Evolutionary conservation across 2,329 filamentous ascomycete genomes (phyloP).

Genomic region (Zymoseptoria crescenta): DNA sequence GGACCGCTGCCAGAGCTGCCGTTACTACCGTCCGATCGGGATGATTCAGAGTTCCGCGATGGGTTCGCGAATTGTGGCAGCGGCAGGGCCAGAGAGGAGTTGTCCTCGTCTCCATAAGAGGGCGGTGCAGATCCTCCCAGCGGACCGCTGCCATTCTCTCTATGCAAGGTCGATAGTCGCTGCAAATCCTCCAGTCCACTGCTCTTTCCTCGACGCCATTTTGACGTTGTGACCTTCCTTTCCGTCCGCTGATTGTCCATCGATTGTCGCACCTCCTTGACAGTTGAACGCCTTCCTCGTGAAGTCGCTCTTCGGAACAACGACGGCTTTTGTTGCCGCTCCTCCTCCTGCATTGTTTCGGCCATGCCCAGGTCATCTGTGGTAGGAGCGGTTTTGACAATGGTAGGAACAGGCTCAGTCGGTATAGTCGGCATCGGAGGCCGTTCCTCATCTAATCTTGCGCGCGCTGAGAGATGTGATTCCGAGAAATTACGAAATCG

Average conservation of each 20-base stretch:
- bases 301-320: slow-evolving; percentile 22
- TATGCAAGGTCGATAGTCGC: slow-evolving; percentile 53
- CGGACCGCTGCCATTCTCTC: slow-evolving; percentile 22
- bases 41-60: slow-evolving; percentile 69
- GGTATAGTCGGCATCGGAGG: slow-evolving; percentile 38
- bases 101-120: slow-evolving; percentile 54
- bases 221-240: slow-evolving; percentile 18
- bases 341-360: slow-evolving; percentile 3
- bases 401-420: slow-evolving; percentile 47
- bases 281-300: slow-evolving; percentile 8
- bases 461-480: slow-evolving; percentile 70
- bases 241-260: slow-evolving; percentile 12
- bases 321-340: slow-evolving; percentile 12
- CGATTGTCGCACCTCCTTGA: slow-evolving; percentile 12
- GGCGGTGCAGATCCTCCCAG: slow-evolving; percentile 37
- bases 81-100: slow-evolving; percentile 56
- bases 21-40: slow-evolving; percentile 69
- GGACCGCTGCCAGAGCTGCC: slow-evolving; percentile 49
- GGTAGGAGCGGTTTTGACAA: slow-evolving; percentile 89
- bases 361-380: slow-evolving; percentile 33
- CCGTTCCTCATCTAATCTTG: slow-evolving; percentile 48
- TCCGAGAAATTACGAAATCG: slow-evolving; percentile 89
- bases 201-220: slow-evolving; percentile 27
- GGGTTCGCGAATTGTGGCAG: slow-evolving; percentile 34
- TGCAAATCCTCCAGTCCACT: slow-evolving; percentile 34